Evolutionary conservation across 257 asterid species (phyloP).

Genomic region (Salvia hispanica): DNA sequence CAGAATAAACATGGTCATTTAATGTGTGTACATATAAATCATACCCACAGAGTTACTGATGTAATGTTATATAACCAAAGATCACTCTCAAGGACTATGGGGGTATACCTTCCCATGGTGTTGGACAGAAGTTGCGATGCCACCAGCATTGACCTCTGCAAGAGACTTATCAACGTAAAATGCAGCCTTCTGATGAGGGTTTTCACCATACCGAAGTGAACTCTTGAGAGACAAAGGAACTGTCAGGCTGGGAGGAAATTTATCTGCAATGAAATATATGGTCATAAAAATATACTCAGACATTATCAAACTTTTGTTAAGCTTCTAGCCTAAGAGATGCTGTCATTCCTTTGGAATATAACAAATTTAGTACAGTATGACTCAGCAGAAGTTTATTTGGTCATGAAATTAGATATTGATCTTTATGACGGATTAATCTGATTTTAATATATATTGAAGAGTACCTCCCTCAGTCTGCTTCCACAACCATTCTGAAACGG

Average conservation of each 20-base stretch:
- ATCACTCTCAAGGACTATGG: constrained; percentile 8
- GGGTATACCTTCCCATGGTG: constrained; percentile 89
- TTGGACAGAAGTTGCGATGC: constrained; percentile 86
- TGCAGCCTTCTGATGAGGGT: constrained; percentile 98
- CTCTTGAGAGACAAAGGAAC: constrained; percentile 79
- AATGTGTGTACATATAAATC: background rate
- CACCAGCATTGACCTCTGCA: constrained; percentile 93
- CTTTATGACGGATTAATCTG: constrained; percentile 7
- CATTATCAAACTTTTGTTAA: background rate
- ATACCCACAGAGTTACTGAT: background rate
- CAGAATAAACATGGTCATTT: too few relatives aligned
- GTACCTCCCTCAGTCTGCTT: constrained; percentile 84
- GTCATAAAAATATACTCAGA: constrained; percentile 12
- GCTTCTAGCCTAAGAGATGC: background rate
- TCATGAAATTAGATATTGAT: constrained; percentile 6
- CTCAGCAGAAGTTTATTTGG: background rate
- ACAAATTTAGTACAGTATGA: constrained; percentile 2
- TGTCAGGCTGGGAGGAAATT: constrained; percentile 75
- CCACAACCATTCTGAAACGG: constrained; percentile 99
- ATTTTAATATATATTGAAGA: constrained; percentile 18
- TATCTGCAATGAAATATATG: constrained; percentile 48
- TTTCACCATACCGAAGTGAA: constrained; percentile 94
- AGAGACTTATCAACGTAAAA: constrained; percentile 87
- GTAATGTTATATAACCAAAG: background rate
- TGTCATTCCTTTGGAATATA: background rate